Conservation (phyloP, 169 alveolate species). For the Plasmodium blacklocki region DNA sequence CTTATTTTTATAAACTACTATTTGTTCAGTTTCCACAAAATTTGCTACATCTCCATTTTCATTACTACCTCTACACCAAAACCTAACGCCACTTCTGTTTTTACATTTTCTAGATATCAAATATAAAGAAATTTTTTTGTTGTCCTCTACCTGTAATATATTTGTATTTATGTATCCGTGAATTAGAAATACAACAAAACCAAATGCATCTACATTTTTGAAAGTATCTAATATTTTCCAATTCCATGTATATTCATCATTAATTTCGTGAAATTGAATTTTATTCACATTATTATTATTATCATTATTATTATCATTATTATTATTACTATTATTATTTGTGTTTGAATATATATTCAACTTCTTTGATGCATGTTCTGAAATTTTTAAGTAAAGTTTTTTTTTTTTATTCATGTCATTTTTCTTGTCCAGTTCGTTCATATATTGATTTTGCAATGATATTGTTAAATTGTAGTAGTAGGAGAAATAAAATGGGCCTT, state of each 20-base stretch:
- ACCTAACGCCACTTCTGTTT: conserved; percentile 94
- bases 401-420: conserved; percentile 3
- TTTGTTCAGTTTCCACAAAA: conserved; percentile 96
- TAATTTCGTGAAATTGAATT: conserved; percentile 32
- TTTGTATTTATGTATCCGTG: conserved; percentile 62
- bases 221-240: conserved; percentile 47
- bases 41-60: conserved; percentile 96
- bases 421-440: conserved; percentile 16
- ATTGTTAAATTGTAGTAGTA: conserved; percentile 60
- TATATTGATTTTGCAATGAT: conserved; percentile 46
- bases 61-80: conserved; percentile 96
- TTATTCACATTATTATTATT: conserved; percentile 26
- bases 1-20: conserved; percentile 83
- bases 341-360: background rate
- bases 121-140: conserved; percentile 45
- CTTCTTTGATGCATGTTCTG: background rate
- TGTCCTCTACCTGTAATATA: conserved; percentile 47
- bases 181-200: conserved; percentile 54
- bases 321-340: background rate
- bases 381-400: too few relatives aligned
- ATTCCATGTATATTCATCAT: conserved; percentile 72
- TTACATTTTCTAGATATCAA: conserved; percentile 90
- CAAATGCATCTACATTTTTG: conserved; percentile 25
- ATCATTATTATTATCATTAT: background rate
- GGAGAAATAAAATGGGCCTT: conserved; percentile 74